Evolutionary conservation across 495 filamentous ascomycete species (phyloP).

Genomic region (Penicillium parvum): DNA sequence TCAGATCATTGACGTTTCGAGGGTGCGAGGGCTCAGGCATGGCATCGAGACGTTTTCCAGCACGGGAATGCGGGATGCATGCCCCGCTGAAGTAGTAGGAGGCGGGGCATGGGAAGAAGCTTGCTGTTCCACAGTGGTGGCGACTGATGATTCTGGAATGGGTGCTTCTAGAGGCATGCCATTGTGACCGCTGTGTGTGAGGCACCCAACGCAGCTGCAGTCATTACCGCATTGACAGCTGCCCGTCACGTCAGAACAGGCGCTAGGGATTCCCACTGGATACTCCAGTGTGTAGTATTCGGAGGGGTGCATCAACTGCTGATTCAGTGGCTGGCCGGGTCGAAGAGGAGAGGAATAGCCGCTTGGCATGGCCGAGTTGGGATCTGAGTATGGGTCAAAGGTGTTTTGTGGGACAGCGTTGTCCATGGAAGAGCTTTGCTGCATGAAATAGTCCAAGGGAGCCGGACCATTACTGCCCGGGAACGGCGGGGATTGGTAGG

Average conservation of each 20-base stretch:
- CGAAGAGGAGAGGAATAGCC: slow-evolving; percentile 28
- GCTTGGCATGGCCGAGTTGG: slow-evolving; percentile 17
- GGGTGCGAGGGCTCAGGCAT: slow-evolving; percentile 17
- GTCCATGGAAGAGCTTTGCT: slow-evolving; percentile 11
- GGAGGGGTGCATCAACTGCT: slow-evolving; percentile 39
- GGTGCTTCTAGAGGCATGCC: slow-evolving; percentile 26
- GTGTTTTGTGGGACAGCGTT: slow-evolving; percentile 8
- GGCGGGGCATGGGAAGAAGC: neutral
- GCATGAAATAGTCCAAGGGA: slow-evolving; percentile 15
- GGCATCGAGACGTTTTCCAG: slow-evolving; percentile 18
- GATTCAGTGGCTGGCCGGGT: slow-evolving; percentile 18
- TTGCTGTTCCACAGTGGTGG: slow-evolving; percentile 3
- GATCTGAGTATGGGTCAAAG: slow-evolving; percentile 19
- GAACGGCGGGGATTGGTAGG: slow-evolving; percentile 13
- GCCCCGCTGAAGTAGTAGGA: neutral
- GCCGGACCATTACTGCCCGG: slow-evolving; percentile 1
- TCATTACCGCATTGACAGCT: slow-evolving; percentile 48
- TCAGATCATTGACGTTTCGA: slow-evolving; percentile 26
- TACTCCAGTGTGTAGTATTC: slow-evolving; percentile 47
- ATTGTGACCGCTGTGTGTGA: slow-evolving; percentile 47
- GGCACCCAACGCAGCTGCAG: slow-evolving; percentile 48
- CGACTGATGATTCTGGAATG: slow-evolving; percentile 1
- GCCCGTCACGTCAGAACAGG: slow-evolving; percentile 42
- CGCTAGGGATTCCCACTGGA: slow-evolving; percentile 34
- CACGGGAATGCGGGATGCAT: slow-evolving; percentile 12